Conservation (phyloP, 768 basidiomycete genomes). For the Xerocomellus dryophilus region DNA sequence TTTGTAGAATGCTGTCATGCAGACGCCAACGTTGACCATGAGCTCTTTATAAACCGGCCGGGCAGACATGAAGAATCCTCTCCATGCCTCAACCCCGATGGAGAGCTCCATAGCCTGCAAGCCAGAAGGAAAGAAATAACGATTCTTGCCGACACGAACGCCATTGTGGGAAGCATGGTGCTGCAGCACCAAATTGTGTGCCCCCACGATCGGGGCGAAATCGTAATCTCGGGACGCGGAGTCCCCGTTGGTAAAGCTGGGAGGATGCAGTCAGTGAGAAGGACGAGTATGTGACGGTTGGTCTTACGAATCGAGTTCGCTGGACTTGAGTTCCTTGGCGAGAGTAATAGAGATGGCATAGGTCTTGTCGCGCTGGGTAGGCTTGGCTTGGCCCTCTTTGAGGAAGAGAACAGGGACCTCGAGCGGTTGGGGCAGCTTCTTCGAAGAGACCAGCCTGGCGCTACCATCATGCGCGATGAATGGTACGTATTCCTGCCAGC, state of each 20-base stretch:
- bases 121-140: slow-evolving; percentile 47
- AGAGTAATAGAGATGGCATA: slow-evolving; percentile 40
- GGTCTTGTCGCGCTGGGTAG: slow-evolving; percentile 29
- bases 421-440: slow-evolving; percentile 38
- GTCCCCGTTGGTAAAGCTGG: slow-evolving; percentile 41
- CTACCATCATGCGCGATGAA: slow-evolving; percentile 42
- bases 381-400: slow-evolving; percentile 39
- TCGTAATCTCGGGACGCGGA: slow-evolving; percentile 38
- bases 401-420: slow-evolving; percentile 32
- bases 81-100: slow-evolving; percentile 41
- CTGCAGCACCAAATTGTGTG: slow-evolving; percentile 47
- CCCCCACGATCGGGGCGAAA: slow-evolving; percentile 41
- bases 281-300: neutral
- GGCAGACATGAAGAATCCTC: slow-evolving; percentile 51
- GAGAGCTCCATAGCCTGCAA: slow-evolving; percentile 28
- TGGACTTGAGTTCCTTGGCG: slow-evolving; percentile 29
- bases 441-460: slow-evolving; percentile 42
- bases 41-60: slow-evolving; percentile 47
- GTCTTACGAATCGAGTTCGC: slow-evolving; percentile 35
- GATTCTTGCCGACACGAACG: slow-evolving; percentile 47
- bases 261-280: neutral
- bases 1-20: slow-evolving; percentile 53
- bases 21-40: slow-evolving; percentile 53
- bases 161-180: slow-evolving; percentile 43
- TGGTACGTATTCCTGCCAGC: slow-evolving; percentile 36